Base-by-base conservation (phyloP, 176 grass and related monocot species). In the Carex kokanica region DNA sequence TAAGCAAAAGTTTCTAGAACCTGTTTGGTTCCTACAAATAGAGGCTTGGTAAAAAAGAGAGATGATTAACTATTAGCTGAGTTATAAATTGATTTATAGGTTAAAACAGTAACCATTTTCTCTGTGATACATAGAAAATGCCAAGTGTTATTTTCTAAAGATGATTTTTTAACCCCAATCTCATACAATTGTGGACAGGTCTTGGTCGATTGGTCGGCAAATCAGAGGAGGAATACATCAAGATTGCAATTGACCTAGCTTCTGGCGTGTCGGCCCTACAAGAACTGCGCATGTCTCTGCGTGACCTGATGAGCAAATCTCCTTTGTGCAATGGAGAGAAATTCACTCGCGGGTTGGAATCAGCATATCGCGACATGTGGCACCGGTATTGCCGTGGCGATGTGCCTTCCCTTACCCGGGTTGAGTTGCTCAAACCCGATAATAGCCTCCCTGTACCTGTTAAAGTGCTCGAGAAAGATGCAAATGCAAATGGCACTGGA, bases 301-400 rank as follows among this genome's bases (percentile, higher is more conserved):
- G 96, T 52, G 96, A 91, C 18, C 84, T 90, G 56, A 99, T 99
- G 96, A 82, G 79, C 29, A 99, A 88, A 62, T 99, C 96, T 21
- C 86, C 96, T 16, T 82, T 99, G 11, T 99, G 93, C 64, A 88
- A 99, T 66, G 96, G 96, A 86, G 82, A 86, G 20, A 89, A 78
- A 60, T 99, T 99, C 80, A 83, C 87, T 80, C 82, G 78, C 0
- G 91, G 93, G 59, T 87, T 99, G 68, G 96, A 99, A 90, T 94
- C 93, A 79, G 85, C 91, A 43, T 99, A 95, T 85, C 89, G 93
- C 65, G 86, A 86, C 79, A 99, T 99, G 93, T 99, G 96, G 96
- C 85, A 31, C 55, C 90, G 89, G 60, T 99, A 95, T 80, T 99
- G 96, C 84, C 45, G 75, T 36, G 91, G 85, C 13, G 93, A 95